Conservation (phyloP, 1,139 yeast species). For the Hemisphaericaspora lyxosophila region DNA sequence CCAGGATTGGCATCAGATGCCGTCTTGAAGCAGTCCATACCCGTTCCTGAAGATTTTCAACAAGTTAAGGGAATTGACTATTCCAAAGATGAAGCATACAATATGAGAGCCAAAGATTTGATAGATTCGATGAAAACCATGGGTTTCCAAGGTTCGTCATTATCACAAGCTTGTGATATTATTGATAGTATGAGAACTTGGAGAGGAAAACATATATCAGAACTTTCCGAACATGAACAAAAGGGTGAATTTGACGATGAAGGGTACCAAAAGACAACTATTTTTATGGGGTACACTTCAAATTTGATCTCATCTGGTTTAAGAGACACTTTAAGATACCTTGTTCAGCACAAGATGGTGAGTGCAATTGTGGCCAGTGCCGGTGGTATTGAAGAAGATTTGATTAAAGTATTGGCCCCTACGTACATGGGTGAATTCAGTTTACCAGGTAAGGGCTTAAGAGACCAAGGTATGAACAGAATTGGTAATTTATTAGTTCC, state of each 20-base stretch:
- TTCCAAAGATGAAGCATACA: slow-evolving; percentile 63
- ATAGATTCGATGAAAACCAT: slow-evolving; percentile 81
- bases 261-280: slow-evolving; percentile 82
- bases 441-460: slow-evolving; percentile 72
- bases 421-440: slow-evolving; percentile 91
- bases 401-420: slow-evolving; percentile 93
- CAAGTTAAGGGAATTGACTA: slow-evolving; percentile 88
- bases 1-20: slow-evolving; percentile 83
- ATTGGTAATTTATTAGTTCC: slow-evolving; percentile 97
- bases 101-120: slow-evolving; percentile 77
- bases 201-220: slow-evolving; percentile 76
- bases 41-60: slow-evolving; percentile 77
- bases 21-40: slow-evolving; percentile 80
- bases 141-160: slow-evolving; percentile 97
- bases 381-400: slow-evolving; percentile 97
- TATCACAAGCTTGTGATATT: slow-evolving; percentile 85
- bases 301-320: slow-evolving; percentile 92
- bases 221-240: slow-evolving; percentile 64
- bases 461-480: slow-evolving; percentile 96
- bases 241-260: slow-evolving; percentile 78
- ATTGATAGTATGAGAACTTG: slow-evolving; percentile 88
- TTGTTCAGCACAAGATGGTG: slow-evolving; percentile 92
- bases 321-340: slow-evolving; percentile 82
- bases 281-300: slow-evolving; percentile 96
- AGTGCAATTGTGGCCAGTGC: slow-evolving; percentile 94